Base-by-base conservation (phyloP, 805 yeast species). In the Debaryomyces castellii region DNA sequence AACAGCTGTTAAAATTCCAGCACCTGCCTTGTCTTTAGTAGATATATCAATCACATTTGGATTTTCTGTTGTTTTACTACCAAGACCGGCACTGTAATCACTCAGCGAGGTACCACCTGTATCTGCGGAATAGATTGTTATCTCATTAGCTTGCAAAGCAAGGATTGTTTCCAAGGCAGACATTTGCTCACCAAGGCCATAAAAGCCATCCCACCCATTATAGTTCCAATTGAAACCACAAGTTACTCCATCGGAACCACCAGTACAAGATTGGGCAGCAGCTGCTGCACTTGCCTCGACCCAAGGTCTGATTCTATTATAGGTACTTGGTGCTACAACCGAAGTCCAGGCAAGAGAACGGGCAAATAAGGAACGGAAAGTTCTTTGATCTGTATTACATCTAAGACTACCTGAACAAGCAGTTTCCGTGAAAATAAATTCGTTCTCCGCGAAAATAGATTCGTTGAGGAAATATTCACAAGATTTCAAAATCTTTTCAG, bases 141-240 rank as follows among this genome's bases (percentile, higher is more conserved):
- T 57, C 10, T 60, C 57, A 18, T 49, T 48, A 43, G 49, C 58
- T n/a, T 63, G 48, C 49, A 63, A 48, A 5, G 62, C 53, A 25
- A 78, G 79, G 28, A 86, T 73, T 2, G 76, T 74, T 52, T 88
- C 96, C 42, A 87, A 66, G 0, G 95, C 95, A 28, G 80, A 69
- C 76, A 87, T 83, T 64, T 89, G 96, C 64, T 89, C 95, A 41
- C 96, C 96, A 33, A 89, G 74, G 1, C 96, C 96, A 54, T 78
- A 87, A 45, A 56, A 59, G 1, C 77, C 80, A 62, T 88, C 96
- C 81, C 85, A 86, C 4, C 77, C 71, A 30, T 66, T 66, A 12
- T 54, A 48, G 11, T 76, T 61, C 96, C 96, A 89, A 62, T 83
- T 71, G 44, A 76, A 63, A 39, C 96, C 96, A 68, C 96, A 89